Conservation (phyloP, 345 rosid species). For the Hibiscus trionum region DNA sequence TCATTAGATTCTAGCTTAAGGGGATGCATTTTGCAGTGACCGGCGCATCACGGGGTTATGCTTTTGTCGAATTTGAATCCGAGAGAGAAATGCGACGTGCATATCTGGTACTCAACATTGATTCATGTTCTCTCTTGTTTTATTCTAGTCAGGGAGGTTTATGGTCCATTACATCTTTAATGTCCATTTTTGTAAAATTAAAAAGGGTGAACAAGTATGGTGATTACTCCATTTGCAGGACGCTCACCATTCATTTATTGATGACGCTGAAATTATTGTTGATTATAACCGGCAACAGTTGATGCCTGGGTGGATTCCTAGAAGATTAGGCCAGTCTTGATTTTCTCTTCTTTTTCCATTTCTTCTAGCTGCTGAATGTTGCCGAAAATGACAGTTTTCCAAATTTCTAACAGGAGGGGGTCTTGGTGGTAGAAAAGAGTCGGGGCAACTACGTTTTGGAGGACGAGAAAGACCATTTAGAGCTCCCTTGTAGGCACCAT, state of each 20-base stretch:
- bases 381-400: not conserved
- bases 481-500: constrained; percentile 70
- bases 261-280: constrained; percentile 69
- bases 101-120: constrained; percentile 45
- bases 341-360: not conserved
- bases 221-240: constrained; percentile 33
- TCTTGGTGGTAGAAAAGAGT: constrained; percentile 92
- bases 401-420: constrained; percentile 60
- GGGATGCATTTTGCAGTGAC: constrained; percentile 45
- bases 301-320: constrained; percentile 99
- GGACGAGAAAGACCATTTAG: constrained; percentile 97
- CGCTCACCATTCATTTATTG: constrained; percentile 69
- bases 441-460: constrained; percentile 93
- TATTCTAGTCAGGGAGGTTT: not conserved
- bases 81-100: constrained; percentile 86
- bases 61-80: constrained; percentile 75
- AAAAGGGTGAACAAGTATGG: not conserved
- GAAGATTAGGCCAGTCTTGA: constrained; percentile 72
- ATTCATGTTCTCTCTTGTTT: not conserved
- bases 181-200: not conserved
- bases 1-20: not conserved
- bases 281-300: constrained; percentile 80
- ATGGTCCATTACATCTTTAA: not conserved
- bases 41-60: constrained; percentile 86
- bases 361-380: not conserved